These are phyloP conservation scores for Arabidopsis hybrid DNA, from an alignment of 441 rosid species.

Conservation along the genomic window DNA sequence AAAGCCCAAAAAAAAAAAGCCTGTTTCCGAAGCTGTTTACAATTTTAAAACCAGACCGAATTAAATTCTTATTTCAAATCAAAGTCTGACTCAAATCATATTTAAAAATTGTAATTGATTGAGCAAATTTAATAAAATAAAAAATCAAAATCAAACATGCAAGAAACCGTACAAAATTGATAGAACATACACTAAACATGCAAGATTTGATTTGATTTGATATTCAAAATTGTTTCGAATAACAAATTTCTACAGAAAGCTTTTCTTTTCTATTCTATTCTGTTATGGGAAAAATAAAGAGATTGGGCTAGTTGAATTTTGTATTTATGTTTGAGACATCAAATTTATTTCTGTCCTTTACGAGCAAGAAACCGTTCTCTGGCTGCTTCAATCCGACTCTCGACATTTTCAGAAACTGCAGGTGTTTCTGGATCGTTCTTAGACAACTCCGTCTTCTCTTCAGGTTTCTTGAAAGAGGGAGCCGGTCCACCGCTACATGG, in stretches of 20 bases:
- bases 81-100: too few relatives aligned
- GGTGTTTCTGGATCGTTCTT: constrained; percentile 39
- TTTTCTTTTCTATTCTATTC: neutral
- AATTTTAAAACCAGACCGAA: neutral
- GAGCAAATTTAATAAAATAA: too few relatives aligned
- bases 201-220: too few relatives aligned
- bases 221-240: neutral
- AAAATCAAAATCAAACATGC: too few relatives aligned
- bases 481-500: constrained; percentile 71
- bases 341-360: constrained; percentile 56
- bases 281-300: neutral
- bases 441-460: constrained; percentile 49
- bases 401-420: constrained; percentile 49
- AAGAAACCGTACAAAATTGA: too few relatives aligned
- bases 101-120: too few relatives aligned
- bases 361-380: constrained; percentile 93
- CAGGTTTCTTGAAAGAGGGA: constrained; percentile 46
- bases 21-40: neutral
- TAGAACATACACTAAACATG: too few relatives aligned
- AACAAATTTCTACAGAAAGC: neutral
- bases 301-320: neutral
- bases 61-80: neutral
- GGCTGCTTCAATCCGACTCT: constrained; percentile 80
- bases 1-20: neutral
- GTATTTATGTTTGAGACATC: neutral